phyloP scores from a whole-genome alignment of 2,329 filamentous ascomycete genomes.

The Fusarium sp. region DNA sequence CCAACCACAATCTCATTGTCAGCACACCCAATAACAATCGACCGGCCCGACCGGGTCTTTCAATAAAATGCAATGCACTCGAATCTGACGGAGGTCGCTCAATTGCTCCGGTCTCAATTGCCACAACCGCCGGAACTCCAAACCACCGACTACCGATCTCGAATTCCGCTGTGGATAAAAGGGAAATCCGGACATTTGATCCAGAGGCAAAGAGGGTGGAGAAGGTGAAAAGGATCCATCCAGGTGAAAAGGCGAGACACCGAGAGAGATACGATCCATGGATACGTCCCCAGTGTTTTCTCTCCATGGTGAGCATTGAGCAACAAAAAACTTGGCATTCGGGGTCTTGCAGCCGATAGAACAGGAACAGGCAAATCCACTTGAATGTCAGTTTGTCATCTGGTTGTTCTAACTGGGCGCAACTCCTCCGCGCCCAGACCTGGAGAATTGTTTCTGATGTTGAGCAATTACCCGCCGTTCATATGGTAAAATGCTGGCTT shows the following conservation, averaged over 20 bases:
- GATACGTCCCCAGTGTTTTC: slow-evolving; percentile 5
- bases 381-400: slow-evolving; percentile 31
- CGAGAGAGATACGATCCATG: slow-evolving; percentile 14
- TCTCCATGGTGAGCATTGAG: background rate
- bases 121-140: slow-evolving; percentile 19
- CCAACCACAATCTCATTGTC: background rate
- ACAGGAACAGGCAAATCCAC: slow-evolving; percentile 14
- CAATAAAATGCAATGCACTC: background rate
- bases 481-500: background rate
- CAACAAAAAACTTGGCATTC: slow-evolving; percentile 31
- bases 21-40: background rate
- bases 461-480: background rate
- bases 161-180: slow-evolving; percentile 22
- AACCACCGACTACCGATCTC: slow-evolving; percentile 27
- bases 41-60: slow-evolving; percentile 18
- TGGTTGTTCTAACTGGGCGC: slow-evolving; percentile 23
- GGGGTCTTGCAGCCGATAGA: slow-evolving; percentile 28
- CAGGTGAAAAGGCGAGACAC: slow-evolving; percentile 29
- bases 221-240: slow-evolving; percentile 15
- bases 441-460: background rate
- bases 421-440: slow-evolving; percentile 8
- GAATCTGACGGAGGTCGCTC: slow-evolving; percentile 19
- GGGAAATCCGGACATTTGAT: background rate
- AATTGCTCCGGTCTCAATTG: slow-evolving; percentile 2
- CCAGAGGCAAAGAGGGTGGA: slow-evolving; percentile 30